Evolutionary conservation across 2,329 filamentous ascomycete genomes (phyloP).

Genomic region (Cladosporium halotolerans): DNA sequence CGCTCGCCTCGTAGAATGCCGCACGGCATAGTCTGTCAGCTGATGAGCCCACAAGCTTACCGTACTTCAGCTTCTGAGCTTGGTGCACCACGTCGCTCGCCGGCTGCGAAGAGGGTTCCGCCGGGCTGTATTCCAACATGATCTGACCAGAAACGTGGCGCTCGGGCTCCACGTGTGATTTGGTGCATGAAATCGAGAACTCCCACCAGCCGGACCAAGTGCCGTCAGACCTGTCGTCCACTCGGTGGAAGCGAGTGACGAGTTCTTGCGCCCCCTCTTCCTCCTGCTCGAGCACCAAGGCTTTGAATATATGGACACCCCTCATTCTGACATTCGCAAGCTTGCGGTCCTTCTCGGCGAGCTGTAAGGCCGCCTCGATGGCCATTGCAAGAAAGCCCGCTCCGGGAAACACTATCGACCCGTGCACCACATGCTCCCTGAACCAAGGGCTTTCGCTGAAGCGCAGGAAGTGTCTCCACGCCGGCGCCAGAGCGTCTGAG

Average conservation of each 20-base stretch:
- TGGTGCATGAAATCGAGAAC: background rate
- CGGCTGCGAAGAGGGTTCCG: background rate
- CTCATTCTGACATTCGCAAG: conserved; percentile 25
- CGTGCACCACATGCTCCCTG: background rate
- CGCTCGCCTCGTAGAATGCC: background rate
- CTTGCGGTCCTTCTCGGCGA: conserved; percentile 33
- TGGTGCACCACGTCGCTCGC: background rate
- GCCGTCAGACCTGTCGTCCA: background rate
- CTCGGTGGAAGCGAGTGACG: background rate
- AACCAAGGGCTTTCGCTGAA: background rate
- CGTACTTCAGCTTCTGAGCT: background rate
- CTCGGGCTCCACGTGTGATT: background rate
- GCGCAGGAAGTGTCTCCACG: background rate
- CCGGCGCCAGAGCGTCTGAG: background rate
- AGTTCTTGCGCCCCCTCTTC: conserved; percentile 46
- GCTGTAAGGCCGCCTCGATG: conserved; percentile 16
- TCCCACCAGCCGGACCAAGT: background rate
- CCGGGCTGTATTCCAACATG: background rate
- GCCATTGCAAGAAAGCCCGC: conserved; percentile 17
- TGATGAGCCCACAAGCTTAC: background rate
- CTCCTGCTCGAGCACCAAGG: conserved; percentile 45
- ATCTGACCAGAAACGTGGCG: background rate
- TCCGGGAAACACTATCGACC: conserved; percentile 9
- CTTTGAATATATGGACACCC: conserved; percentile 44
- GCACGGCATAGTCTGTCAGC: background rate